Percentiles rank a stretch among this genome's conserved stretches.
Evolutionary conservation across 2,329 filamentous ascomycete species (phyloP).

Genomic region (Fusarium annulatum): DNA sequence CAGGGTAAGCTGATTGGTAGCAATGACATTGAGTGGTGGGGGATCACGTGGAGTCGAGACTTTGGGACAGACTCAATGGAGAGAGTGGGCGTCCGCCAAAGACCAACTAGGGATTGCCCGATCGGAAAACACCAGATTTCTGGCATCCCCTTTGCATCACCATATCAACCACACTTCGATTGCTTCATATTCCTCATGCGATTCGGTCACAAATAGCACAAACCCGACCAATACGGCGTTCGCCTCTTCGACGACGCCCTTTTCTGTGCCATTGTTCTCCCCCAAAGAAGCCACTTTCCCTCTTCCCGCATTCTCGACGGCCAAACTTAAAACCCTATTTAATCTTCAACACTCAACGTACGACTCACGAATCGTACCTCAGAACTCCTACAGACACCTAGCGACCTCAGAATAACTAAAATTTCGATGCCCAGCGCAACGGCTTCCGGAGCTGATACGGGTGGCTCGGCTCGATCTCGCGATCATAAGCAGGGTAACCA

Average conservation of each 20-base stretch:
- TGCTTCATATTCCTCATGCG: slow-evolving; percentile 20
- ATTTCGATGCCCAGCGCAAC: slow-evolving; percentile 58
- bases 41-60: slow-evolving; percentile 39
- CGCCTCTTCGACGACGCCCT: neutral
- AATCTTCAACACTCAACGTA: neutral
- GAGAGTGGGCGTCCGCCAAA: slow-evolving; percentile 24
- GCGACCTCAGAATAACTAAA: neutral
- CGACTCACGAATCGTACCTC: slow-evolving; percentile 9
- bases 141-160: slow-evolving; percentile 34
- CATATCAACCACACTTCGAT: slow-evolving; percentile 10
- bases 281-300: slow-evolving; percentile 39
- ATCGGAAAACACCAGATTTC: slow-evolving; percentile 38
- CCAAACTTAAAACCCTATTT: slow-evolving; percentile 13
- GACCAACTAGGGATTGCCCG: slow-evolving; percentile 35
- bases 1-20: slow-evolving; percentile 20
- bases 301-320: slow-evolving; percentile 21
- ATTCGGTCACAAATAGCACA: neutral
- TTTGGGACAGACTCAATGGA: slow-evolving; percentile 20
- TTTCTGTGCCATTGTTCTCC: slow-evolving; percentile 3
- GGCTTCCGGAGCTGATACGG: slow-evolving; percentile 65
- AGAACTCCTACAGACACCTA: neutral
- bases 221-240: neutral
- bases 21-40: slow-evolving; percentile 10
- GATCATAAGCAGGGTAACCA: slow-evolving; percentile 82
- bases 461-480: slow-evolving; percentile 61